Evolutionary conservation across 2,329 filamentous ascomycete species (phyloP).

Genomic region (Sporothrix inflata): DNA sequence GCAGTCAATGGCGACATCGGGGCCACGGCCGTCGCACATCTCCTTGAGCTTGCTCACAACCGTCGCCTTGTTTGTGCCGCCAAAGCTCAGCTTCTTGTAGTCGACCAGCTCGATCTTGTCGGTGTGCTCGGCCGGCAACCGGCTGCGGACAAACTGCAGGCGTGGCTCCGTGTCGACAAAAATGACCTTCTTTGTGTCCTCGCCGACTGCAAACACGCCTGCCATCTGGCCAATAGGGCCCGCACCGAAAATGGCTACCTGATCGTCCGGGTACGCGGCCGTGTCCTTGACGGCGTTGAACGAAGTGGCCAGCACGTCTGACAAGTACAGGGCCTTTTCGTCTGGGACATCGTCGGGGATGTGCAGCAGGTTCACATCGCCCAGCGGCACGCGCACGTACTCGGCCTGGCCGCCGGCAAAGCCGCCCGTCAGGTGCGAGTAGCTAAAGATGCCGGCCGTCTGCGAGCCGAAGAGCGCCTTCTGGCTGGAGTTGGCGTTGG

Average conservation of each 20-base stretch:
- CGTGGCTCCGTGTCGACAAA: slow-evolving; percentile 76
- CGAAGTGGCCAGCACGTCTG: slow-evolving; percentile 77
- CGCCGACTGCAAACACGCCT: slow-evolving; percentile 72
- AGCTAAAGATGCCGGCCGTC: slow-evolving; percentile 75
- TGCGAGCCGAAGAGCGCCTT: slow-evolving; percentile 78
- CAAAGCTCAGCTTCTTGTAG: slow-evolving; percentile 62
- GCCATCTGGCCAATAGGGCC: slow-evolving; percentile 87
- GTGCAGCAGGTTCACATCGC: slow-evolving; percentile 78
- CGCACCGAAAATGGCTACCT: slow-evolving; percentile 82
- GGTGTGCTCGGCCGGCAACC: slow-evolving; percentile 54
- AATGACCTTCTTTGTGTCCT: slow-evolving; percentile 76
- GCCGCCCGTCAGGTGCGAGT: slow-evolving; percentile 79
- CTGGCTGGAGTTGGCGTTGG: slow-evolving; percentile 71
- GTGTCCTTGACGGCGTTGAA: slow-evolving; percentile 86
- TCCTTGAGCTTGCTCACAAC: slow-evolving; percentile 76
- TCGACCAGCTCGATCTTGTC: slow-evolving; percentile 69
- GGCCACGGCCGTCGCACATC: slow-evolving; percentile 70
- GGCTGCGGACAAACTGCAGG: slow-evolving; percentile 67
- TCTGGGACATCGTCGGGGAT: slow-evolving; percentile 80
- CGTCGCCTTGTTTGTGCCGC: slow-evolving; percentile 60
- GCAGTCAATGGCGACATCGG: slow-evolving; percentile 74
- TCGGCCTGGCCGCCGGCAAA: slow-evolving; percentile 89
- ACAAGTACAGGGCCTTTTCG: slow-evolving; percentile 79
- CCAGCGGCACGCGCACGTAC: slow-evolving; percentile 80
- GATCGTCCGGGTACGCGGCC: slow-evolving; percentile 73